These are phyloP conservation scores for Zalerion maritima DNA, from an alignment of 495 filamentous ascomycete species.

Conservation along the genomic window DNA sequence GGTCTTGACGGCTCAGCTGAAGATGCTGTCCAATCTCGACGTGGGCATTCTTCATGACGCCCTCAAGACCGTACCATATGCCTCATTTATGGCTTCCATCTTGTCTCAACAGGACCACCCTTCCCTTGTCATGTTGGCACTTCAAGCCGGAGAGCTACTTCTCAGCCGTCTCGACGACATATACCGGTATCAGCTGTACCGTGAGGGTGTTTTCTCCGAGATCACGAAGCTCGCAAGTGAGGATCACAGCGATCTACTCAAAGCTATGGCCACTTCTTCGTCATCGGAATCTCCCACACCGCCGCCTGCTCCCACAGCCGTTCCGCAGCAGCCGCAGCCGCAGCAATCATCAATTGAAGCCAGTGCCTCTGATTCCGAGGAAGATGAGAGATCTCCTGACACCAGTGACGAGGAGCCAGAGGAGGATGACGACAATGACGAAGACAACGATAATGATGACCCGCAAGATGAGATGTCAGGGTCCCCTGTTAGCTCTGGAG, in stretches of 20 bases:
- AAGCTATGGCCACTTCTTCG: no score
- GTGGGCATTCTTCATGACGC: slow-evolving; percentile 70
- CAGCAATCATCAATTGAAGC: no score
- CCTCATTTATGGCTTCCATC: slow-evolving; percentile 93
- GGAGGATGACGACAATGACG: slow-evolving; percentile 13
- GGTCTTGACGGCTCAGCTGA: slow-evolving; percentile 84
- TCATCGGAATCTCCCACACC: no score
- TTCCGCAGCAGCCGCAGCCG: no score
- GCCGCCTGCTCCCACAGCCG: no score
- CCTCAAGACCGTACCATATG: slow-evolving; percentile 81
- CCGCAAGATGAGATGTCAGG: slow-evolving; percentile 48
- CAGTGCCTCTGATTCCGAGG: no score
- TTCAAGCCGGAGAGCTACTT: slow-evolving; percentile 79
- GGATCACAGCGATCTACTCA: no score
- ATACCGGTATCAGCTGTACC: slow-evolving; percentile 93
- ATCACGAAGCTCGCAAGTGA: slow-evolving; percentile 57
- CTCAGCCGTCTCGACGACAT: slow-evolving; percentile 69
- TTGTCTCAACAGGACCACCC: slow-evolving; percentile 91
- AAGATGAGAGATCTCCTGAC: no score
- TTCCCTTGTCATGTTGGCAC: slow-evolving; percentile 66
- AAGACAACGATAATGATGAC: slow-evolving; percentile 40
- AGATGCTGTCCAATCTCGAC: slow-evolving; percentile 96
- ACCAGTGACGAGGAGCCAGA: slow-evolving; percentile 20
- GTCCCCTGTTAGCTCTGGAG: slow-evolving; percentile 50
- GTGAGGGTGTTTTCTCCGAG: slow-evolving; percentile 91